phyloP scores from a whole-genome alignment of 805 yeast species.

The Kodamaea jinghongensis region DNA sequence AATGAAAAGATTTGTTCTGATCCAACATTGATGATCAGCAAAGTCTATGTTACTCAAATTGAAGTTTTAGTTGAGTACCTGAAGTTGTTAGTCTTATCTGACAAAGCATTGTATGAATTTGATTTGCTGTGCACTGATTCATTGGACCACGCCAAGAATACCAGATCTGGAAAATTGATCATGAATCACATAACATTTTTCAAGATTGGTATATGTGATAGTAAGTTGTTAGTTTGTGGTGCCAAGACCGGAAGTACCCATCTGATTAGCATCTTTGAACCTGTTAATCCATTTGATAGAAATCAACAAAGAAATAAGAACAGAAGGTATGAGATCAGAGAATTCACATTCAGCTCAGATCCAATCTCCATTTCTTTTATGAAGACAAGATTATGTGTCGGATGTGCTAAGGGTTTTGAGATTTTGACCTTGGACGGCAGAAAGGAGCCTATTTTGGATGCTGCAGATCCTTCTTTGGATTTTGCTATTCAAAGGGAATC shows the following conservation, averaged over 20 bases:
- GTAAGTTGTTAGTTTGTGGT: slow-evolving; percentile 83
- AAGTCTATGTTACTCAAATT: slow-evolving; percentile 77
- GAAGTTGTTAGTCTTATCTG: slow-evolving; percentile 74
- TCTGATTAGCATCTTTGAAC: slow-evolving; percentile 82
- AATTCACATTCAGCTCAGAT: slow-evolving; percentile 80
- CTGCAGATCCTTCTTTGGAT: slow-evolving; percentile 97
- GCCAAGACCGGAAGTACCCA: slow-evolving; percentile 81
- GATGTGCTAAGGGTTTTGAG: slow-evolving; percentile 96
- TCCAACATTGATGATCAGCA: slow-evolving; percentile 73
- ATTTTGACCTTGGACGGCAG: slow-evolving; percentile 82
- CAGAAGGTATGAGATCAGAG: slow-evolving; percentile 59
- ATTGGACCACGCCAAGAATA: slow-evolving; percentile 47
- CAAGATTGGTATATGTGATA: slow-evolving; percentile 90
- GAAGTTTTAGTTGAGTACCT: slow-evolving; percentile 92
- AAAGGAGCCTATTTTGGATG: slow-evolving; percentile 87
- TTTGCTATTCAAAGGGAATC: slow-evolving; percentile 79
- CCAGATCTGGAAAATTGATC: slow-evolving; percentile 70
- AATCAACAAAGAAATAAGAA: slow-evolving; percentile 58
- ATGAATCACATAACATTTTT: slow-evolving; percentile 88
- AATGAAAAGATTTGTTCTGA: slow-evolving; percentile 55
- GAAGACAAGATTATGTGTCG: slow-evolving; percentile 86
- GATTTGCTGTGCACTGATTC: slow-evolving; percentile 58
- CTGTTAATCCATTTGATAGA: slow-evolving; percentile 67
- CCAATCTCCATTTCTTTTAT: slow-evolving; percentile 89
- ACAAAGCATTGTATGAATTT: slow-evolving; percentile 73